Evolutionary conservation across 768 basidiomycete species (phyloP).

Genomic region (Tephrocybe rancida): DNA sequence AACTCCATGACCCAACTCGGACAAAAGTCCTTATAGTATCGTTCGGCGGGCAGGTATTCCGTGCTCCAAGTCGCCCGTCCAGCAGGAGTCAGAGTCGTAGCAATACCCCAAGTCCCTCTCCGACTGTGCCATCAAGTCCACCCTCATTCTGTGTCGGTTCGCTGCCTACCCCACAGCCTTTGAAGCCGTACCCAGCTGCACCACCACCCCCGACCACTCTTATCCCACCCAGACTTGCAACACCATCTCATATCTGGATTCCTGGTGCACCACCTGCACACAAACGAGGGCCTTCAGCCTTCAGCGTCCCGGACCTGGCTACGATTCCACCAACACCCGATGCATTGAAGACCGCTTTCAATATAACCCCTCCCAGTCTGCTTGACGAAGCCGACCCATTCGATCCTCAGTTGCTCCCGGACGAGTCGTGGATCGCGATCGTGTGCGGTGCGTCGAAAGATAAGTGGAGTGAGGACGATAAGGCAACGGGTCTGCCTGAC

Average conservation of each 20-base stretch:
- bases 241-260: conserved; percentile 57
- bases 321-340: conserved; percentile 40
- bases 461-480: conserved; percentile 42
- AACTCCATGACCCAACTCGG: conserved; percentile 44
- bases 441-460: conserved; percentile 75
- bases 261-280: conserved; percentile 58
- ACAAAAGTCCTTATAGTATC: conserved; percentile 76
- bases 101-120: conserved; percentile 20
- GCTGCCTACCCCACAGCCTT: neutral
- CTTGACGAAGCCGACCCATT: conserved; percentile 22
- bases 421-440: conserved; percentile 74
- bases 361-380: conserved; percentile 8
- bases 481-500: conserved; percentile 52
- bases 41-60: conserved; percentile 79
- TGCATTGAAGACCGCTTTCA: conserved; percentile 8
- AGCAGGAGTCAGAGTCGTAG: conserved; percentile 36
- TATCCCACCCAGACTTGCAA: conserved; percentile 40
- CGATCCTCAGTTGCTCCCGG: conserved; percentile 56
- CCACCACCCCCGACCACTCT: neutral
- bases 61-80: conserved; percentile 45
- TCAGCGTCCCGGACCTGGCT: conserved; percentile 21
- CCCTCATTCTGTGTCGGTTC: neutral
- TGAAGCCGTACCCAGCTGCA: neutral
- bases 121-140: conserved; percentile 2
- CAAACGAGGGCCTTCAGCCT: conserved; percentile 25